Evolutionary conservation across 192 early-diverging fungal species (phyloP), one percentile per base, ranked within the genome.

Genomic region (Backusella macrospora): DNA sequence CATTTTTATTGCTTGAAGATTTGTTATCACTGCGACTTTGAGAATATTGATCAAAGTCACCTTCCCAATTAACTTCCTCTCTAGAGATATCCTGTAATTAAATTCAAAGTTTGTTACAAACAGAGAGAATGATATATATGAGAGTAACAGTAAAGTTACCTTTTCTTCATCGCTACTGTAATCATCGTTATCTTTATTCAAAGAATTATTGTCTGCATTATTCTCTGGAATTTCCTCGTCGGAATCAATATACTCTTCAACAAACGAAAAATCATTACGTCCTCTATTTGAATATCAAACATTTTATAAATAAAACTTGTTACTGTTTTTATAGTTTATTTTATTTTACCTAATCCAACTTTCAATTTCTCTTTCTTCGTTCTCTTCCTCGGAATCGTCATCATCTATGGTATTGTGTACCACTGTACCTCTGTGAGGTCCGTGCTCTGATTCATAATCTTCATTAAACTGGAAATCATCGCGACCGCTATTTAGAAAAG

Each of bases 261-360:
- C 38, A 39, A 65, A 37, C 8, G 63, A n/a, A 14, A 65, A 65
- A 65, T 65, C 63, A 65, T 18, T 39, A 5, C 63, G 63, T 65
- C 63, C 63, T 38, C 63, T 38, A 65, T 39, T 37, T 21, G 5
- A 16, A 64, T 37, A 21, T 21, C 18, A 55, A 16, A 34, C 15
- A 63, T 37, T 37, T n/a, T 2, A 18, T 37, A 38, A n/a, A 37
- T 9, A 65, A 40, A 65, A 42, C 9, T 23, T 9, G 4, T 62
- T 14, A 9, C 2, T 38, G 7, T 63, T 38, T 4, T 65, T 66
- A 26, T 59, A 10, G 3, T 38, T 6, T 9, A 1, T 21, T 42
- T 40, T 2, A 42, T 6, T 29, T 23, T 42, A 67, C n/a, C n/a
- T 67, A 13, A 67, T 67, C 21, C 13, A n/a, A 45, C 42, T 42